Percentiles rank a stretch among this genome's conserved stretches.
Conservation (phyloP, 805 yeast genomes). For the Candida chilensis region DNA sequence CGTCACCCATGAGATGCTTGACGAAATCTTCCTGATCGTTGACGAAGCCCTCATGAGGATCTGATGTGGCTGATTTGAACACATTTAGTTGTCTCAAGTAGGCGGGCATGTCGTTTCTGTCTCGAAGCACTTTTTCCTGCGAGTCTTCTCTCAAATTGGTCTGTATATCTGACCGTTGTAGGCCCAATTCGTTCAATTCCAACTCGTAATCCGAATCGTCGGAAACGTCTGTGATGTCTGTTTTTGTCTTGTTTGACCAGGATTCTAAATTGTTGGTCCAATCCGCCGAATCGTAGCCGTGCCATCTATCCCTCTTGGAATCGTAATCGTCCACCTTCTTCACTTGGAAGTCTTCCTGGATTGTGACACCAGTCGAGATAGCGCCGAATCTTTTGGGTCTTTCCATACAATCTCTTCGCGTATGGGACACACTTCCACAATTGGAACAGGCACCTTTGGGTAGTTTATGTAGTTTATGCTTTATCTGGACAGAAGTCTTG, state of each 20-base stretch:
- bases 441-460: constrained; percentile 38
- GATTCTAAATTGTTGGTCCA: constrained; percentile 41
- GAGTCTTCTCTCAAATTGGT: constrained; percentile 18
- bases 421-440: constrained; percentile 48
- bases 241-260: constrained; percentile 22
- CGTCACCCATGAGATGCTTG: constrained; percentile 47
- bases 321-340: constrained; percentile 44
- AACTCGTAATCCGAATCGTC: constrained; percentile 29
- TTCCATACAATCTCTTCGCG: constrained; percentile 47
- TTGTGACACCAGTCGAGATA: not conserved
- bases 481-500: too few relatives aligned
- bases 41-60: constrained; percentile 18
- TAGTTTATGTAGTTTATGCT: constrained; percentile 5
- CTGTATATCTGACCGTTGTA: constrained; percentile 14
- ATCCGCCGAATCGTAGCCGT: constrained; percentile 60
- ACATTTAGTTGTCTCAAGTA: constrained; percentile 43
- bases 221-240: constrained; percentile 5
- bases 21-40: constrained; percentile 40
- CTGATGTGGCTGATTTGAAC: too few relatives aligned
- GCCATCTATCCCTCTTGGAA: constrained; percentile 74
- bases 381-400: constrained; percentile 29
- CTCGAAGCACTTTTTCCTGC: constrained; percentile 40
- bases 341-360: constrained; percentile 8
- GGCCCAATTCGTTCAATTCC: constrained; percentile 24
- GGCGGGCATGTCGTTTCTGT: constrained; percentile 71